A percentile compares a stretch with the other conserved stretches of the same genome.
These are phyloP conservation scores for Boletus subparvulus DNA, from an alignment of 768 basidiomycete genomes.

Conservation along the genomic window DNA sequence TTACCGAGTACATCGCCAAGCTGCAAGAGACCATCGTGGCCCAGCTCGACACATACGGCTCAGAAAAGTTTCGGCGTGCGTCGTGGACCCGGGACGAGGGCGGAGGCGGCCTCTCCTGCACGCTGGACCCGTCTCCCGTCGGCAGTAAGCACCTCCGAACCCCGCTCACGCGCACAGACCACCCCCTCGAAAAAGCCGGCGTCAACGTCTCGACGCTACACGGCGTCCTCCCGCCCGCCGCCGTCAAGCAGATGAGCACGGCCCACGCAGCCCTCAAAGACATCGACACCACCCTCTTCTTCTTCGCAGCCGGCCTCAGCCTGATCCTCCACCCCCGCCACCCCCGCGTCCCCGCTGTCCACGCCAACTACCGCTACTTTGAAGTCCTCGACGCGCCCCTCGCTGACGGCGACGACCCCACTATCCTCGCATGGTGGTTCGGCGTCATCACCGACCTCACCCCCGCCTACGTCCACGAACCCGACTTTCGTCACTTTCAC, in stretches of 20 bases:
- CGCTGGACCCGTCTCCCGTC: too few species aligned
- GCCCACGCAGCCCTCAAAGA: neutral
- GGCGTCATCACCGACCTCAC: slow-evolving; percentile 42
- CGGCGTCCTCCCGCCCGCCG: slow-evolving; percentile 18
- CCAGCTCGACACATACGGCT: slow-evolving; percentile 18
- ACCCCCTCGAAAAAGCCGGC: slow-evolving; percentile 23
- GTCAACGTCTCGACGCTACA: slow-evolving; percentile 22
- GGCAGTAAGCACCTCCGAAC: too few species aligned
- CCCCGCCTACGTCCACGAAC: slow-evolving; percentile 47
- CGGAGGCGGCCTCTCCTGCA: slow-evolving; percentile 1
- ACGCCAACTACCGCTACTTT: slow-evolving; percentile 30
- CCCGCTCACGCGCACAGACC: neutral
- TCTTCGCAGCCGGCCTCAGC: slow-evolving; percentile 19
- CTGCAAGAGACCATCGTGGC: slow-evolving; percentile 23
- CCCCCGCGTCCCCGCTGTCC: slow-evolving; percentile 19
- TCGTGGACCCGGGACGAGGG: slow-evolving; percentile 18
- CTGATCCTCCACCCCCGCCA: slow-evolving; percentile 26
- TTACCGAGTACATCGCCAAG: slow-evolving; percentile 11
- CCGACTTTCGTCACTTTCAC: slow-evolving; percentile 51
- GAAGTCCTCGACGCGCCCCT: slow-evolving; percentile 17
- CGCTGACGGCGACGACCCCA: too few species aligned
- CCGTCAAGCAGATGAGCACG: slow-evolving; percentile 24
- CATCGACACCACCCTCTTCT: slow-evolving; percentile 12
- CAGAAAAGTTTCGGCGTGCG: slow-evolving; percentile 17
- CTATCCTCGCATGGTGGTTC: slow-evolving; percentile 29